Base-by-base conservation (phyloP, 371 early-diverging fungal species). In the Zychaea mexicana region DNA sequence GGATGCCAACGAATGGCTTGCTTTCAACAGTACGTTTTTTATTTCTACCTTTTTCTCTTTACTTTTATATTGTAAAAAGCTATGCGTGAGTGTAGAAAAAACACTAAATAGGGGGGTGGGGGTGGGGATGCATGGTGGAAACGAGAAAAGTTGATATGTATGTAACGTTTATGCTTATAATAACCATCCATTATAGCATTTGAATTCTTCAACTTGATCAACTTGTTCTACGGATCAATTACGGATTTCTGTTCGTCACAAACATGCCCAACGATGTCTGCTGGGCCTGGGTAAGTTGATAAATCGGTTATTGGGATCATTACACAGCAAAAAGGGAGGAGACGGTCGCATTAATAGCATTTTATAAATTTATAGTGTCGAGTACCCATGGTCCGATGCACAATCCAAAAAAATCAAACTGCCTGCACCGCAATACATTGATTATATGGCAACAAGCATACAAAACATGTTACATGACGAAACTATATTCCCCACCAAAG, bases 191-290 rank as follows among this genome's bases (percentile, higher is more conserved):
- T 33, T 22, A 33, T 57, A 91, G 91, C 90, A 1, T 91, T 96
- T 74, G 97, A 97, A 73, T 98, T 98, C 72, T 96, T 96, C 86
- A 92, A 93, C 83, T 90, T 94, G 66, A 85, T 94, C 69, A 95
- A 94, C 74, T 79, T 95, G 77, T 96, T 96, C 68, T 96, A 96
- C 73, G 92, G 93, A 42, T 87, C 94, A 12, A 82, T 98, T 53
- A 87, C 95, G 15, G 95, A 96, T 61, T 94, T 92, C 76, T 98
- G 98, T 78, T 92, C 94, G 2, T 77, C 85, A 33, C 72, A 81
- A 31, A 83, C 85, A 32, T 98, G 97, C 67, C 89, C 95, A 7
- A 81, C 79, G 27, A 97, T 98, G 97, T 85, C 85, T 63, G 97
- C 92, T 12, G 97, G 97, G 2, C 83, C 90, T 58, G 85, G 85